phyloP scores from a whole-genome alignment of 176 grass and related monocot species.

The Coix lacrymajobi region DNA sequence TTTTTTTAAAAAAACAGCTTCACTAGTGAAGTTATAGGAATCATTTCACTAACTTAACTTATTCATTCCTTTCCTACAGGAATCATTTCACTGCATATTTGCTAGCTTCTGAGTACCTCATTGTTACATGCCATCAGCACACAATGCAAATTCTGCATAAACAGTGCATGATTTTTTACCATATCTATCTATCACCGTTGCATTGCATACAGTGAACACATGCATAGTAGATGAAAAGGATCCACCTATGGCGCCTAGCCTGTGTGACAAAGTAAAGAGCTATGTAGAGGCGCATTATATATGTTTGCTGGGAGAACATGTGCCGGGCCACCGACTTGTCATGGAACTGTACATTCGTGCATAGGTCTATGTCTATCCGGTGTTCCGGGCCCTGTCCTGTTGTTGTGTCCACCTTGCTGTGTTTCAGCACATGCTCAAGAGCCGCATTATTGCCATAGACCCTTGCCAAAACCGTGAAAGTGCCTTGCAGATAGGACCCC shows the following conservation, averaged over 20 bases:
- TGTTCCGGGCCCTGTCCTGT: neutral
- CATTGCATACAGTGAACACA: neutral
- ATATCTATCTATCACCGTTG: neutral
- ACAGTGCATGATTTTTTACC: neutral
- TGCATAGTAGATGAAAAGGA: neutral
- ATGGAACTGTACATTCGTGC: slow-evolving; percentile 8
- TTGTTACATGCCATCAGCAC: neutral
- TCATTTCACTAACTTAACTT: no score
- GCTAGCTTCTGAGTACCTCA: neutral
- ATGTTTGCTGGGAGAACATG: neutral
- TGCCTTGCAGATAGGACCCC: neutral
- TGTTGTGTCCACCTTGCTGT: slow-evolving; percentile 22
- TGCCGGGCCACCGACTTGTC: neutral
- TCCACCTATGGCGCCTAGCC: neutral
- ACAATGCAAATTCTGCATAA: neutral
- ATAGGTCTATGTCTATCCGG: neutral
- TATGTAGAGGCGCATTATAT: slow-evolving; percentile 4
- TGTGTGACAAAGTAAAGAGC: neutral
- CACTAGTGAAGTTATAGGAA: no score
- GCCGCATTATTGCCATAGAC: neutral
- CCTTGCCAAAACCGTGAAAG: slow-evolving; percentile 38
- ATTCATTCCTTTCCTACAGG: neutral
- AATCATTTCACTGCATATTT: neutral
- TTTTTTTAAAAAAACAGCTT: no score
- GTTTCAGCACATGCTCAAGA: slow-evolving; percentile 12